A percentile compares a stretch with the other conserved stretches of the same genome.
Conservation (phyloP, 2,329 filamentous ascomycete genomes). For the Alternaria gansuensis region DNA sequence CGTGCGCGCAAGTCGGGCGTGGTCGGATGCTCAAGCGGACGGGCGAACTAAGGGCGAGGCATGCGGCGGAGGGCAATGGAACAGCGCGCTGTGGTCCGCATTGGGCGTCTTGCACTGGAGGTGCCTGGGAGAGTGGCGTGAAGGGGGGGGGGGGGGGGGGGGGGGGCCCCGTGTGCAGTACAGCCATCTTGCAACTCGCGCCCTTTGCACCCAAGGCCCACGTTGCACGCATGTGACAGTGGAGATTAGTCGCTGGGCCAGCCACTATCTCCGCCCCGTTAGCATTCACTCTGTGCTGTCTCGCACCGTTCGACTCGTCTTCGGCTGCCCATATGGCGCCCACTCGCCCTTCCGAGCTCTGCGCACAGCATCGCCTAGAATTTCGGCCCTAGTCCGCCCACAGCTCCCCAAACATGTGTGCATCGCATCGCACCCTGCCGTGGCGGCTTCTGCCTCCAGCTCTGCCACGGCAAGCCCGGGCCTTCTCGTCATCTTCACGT, state of each 20-base stretch:
- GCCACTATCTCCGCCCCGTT: slow-evolving; percentile 20
- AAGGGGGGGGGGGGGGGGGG: no score
- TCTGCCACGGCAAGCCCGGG: slow-evolving; percentile 20
- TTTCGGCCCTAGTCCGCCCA: slow-evolving; percentile 10
- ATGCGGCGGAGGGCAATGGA: slow-evolving; percentile 15
- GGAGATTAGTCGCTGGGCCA: slow-evolving; percentile 13
- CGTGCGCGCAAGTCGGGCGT: slow-evolving; percentile 19
- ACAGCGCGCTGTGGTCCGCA: slow-evolving; percentile 18
- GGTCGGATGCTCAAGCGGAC: slow-evolving; percentile 26
- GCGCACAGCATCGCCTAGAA: slow-evolving; percentile 22
- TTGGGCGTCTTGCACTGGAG: slow-evolving; percentile 7
- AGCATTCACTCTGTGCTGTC: slow-evolving; percentile 15
- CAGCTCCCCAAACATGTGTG: slow-evolving; percentile 28
- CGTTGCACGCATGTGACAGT: slow-evolving; percentile 22
- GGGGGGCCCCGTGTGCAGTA: slow-evolving; percentile 4
- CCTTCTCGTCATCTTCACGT: slow-evolving; percentile 41
- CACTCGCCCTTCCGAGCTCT: slow-evolving; percentile 13
- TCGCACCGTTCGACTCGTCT: slow-evolving; percentile 12
- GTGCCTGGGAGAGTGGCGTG: slow-evolving; percentile 1
- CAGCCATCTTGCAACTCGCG: slow-evolving; percentile 12
- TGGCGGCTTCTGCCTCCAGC: slow-evolving; percentile 30
- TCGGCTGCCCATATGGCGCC: slow-evolving; percentile 26
- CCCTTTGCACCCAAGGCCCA: neutral
- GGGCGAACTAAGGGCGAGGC: slow-evolving; percentile 19
- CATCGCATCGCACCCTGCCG: slow-evolving; percentile 35